Conservation (phyloP, 768 basidiomycete species). For the Suillus tomentosus region DNA sequence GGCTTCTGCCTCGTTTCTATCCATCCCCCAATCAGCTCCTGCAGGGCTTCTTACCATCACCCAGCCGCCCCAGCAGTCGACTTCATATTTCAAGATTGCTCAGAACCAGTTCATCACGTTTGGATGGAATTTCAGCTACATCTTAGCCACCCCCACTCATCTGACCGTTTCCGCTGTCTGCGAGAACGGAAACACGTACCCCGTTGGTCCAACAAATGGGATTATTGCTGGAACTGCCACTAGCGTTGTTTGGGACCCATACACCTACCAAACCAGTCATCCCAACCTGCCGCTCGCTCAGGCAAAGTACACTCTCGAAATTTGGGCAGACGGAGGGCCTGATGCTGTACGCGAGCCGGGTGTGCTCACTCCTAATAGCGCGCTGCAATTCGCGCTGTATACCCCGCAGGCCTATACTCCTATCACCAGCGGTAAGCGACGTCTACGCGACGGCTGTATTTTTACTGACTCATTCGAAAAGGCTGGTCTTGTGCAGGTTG, state of each 20-base stretch:
- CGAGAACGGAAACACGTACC: slow-evolving; percentile 87
- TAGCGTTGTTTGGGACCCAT: slow-evolving; percentile 78
- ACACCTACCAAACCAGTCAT: slow-evolving; percentile 62
- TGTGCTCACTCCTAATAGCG: slow-evolving; percentile 66
- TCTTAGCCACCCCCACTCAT: slow-evolving; percentile 68
- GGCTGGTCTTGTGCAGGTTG: slow-evolving; percentile 62
- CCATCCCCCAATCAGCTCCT: slow-evolving; percentile 53
- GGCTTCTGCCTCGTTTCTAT: slow-evolving; percentile 16
- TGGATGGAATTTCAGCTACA: slow-evolving; percentile 84
- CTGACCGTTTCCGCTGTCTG: slow-evolving; percentile 83
- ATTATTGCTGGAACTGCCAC: slow-evolving; percentile 72
- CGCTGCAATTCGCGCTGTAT: slow-evolving; percentile 82
- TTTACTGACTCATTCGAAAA: slow-evolving; percentile 23
- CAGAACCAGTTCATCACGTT: slow-evolving; percentile 75
- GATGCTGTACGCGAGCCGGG: slow-evolving; percentile 61
- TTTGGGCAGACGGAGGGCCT: slow-evolving; percentile 82
- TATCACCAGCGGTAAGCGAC: slow-evolving; percentile 49
- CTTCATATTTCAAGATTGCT: slow-evolving; percentile 90
- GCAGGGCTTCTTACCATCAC: slow-evolving; percentile 74
- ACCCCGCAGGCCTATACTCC: slow-evolving; percentile 73
- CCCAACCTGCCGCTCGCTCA: slow-evolving; percentile 70
- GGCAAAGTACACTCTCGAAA: slow-evolving; percentile 74
- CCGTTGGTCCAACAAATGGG: slow-evolving; percentile 79
- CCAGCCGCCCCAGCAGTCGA: slow-evolving; percentile 77
- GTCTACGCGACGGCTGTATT: neutral